phyloP scores from a whole-genome alignment of 2,329 filamentous ascomycete genomes.

The Scedosporium aurantiacum region DNA sequence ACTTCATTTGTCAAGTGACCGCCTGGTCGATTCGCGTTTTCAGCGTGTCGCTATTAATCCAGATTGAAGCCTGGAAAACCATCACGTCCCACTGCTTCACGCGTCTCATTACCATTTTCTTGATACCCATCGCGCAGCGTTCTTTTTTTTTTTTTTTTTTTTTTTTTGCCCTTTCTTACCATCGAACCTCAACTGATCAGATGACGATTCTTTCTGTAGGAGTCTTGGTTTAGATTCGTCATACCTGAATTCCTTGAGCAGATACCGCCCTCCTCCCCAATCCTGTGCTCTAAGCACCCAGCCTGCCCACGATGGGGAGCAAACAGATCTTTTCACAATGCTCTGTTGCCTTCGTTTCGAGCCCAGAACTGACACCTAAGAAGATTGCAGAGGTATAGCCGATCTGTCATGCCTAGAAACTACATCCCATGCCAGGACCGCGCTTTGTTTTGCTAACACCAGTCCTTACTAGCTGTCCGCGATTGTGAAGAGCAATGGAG shows the following conservation, averaged over 20 bases:
- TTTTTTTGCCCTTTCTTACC: too few species aligned
- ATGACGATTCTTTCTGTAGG: neutral
- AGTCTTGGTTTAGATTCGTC: too few species aligned
- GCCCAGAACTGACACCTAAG: constrained; percentile 26
- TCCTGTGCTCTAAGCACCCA: neutral
- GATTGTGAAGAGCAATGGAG: constrained; percentile 38
- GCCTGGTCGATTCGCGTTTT: constrained; percentile 26
- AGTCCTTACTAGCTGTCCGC: constrained; percentile 24
- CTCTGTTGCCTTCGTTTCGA: constrained; percentile 34
- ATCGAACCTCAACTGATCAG: too few species aligned
- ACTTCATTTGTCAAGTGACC: constrained; percentile 19
- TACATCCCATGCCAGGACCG: too few species aligned
- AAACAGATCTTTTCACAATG: constrained; percentile 31
- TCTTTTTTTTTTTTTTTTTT: too few species aligned
- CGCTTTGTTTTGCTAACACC: neutral
- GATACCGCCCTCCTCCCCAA: neutral
- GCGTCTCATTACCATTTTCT: neutral
- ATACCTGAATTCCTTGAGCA: neutral
- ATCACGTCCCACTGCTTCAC: constrained; percentile 7
- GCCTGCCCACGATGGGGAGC: constrained; percentile 3
- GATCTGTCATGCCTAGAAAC: too few species aligned
- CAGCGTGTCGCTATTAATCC: constrained; percentile 8
- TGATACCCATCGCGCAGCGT: neutral
- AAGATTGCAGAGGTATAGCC: constrained; percentile 27
- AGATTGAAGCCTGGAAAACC: constrained; percentile 9